Evolutionary conservation across 495 filamentous ascomycete species (phyloP).

Genomic region (Neurospora tetrasperma): DNA sequence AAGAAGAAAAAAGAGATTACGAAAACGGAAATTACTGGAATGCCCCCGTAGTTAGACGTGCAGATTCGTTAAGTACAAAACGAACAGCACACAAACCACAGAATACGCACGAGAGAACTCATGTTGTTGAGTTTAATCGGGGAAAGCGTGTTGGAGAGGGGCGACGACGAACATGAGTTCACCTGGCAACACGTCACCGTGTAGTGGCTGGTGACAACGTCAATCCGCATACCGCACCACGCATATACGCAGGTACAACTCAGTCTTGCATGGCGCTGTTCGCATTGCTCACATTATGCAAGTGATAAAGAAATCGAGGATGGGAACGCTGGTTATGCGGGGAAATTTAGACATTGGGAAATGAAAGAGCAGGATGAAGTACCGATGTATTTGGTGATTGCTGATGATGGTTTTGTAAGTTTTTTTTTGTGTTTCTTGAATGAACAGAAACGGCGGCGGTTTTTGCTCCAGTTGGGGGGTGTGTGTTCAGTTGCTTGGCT

Average conservation of each 20-base stretch:
- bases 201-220: neutral
- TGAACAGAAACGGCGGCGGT: neutral
- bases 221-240: neutral
- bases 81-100: neutral
- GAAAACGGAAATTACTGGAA: neutral
- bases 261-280: neutral
- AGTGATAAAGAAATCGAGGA: neutral
- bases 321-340: neutral
- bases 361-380: neutral
- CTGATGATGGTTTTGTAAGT: neutral
- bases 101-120: neutral
- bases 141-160: neutral
- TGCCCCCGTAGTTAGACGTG: neutral
- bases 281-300: neutral
- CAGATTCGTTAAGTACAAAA: neutral
- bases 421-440: neutral
- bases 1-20: neutral
- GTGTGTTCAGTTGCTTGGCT: too few species aligned
- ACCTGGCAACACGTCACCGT: neutral
- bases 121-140: neutral
- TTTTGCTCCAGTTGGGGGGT: too few species aligned
- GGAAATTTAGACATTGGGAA: neutral
- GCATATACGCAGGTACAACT: neutral
- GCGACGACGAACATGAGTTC: neutral
- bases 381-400: neutral